Conservation (phyloP, 768 basidiomycete species). For the Lactifluus hygrophoroides region DNA sequence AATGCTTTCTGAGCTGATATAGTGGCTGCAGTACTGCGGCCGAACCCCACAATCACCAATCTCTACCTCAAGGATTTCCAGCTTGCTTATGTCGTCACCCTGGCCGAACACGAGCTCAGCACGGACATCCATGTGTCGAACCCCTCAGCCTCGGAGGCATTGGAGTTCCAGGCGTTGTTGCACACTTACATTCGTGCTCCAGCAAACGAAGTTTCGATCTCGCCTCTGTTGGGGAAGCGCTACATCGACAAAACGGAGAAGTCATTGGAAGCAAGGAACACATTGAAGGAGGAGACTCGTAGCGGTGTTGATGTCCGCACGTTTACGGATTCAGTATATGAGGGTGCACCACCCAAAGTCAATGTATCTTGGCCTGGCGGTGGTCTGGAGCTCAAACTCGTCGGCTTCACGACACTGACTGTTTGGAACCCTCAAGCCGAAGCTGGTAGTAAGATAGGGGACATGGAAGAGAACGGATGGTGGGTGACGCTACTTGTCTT, state of each 20-base stretch:
- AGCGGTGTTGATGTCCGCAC: slow-evolving; percentile 54
- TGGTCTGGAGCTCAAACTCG: slow-evolving; percentile 42
- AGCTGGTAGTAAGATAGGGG: slow-evolving; percentile 62
- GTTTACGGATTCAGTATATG: slow-evolving; percentile 73
- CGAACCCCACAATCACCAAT: slow-evolving; percentile 47
- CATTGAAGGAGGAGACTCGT: slow-evolving; percentile 50
- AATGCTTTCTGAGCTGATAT: background rate
- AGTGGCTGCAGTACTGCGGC: slow-evolving; percentile 47
- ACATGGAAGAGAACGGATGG: slow-evolving; percentile 91
- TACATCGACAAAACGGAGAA: slow-evolving; percentile 80
- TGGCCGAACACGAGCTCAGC: slow-evolving; percentile 62
- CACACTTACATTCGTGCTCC: slow-evolving; percentile 83
- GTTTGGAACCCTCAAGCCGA: slow-evolving; percentile 87
- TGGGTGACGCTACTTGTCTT: slow-evolving; percentile 29
- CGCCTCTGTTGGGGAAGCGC: slow-evolving; percentile 50
- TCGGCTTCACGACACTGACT: slow-evolving; percentile 71
- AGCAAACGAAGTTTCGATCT: slow-evolving; percentile 47
- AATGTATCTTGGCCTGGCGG: slow-evolving; percentile 52
- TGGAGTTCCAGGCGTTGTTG: slow-evolving; percentile 89
- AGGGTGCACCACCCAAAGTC: slow-evolving; percentile 49
- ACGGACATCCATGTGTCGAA: slow-evolving; percentile 81
- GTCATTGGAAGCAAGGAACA: slow-evolving; percentile 40
- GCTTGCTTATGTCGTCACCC: slow-evolving; percentile 74
- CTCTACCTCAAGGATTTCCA: slow-evolving; percentile 59
- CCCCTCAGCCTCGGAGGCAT: slow-evolving; percentile 33